These are phyloP conservation scores for Cyclanthera cordifolia DNA, from an alignment of 306 rosid genomes.

Conservation along the genomic window DNA sequence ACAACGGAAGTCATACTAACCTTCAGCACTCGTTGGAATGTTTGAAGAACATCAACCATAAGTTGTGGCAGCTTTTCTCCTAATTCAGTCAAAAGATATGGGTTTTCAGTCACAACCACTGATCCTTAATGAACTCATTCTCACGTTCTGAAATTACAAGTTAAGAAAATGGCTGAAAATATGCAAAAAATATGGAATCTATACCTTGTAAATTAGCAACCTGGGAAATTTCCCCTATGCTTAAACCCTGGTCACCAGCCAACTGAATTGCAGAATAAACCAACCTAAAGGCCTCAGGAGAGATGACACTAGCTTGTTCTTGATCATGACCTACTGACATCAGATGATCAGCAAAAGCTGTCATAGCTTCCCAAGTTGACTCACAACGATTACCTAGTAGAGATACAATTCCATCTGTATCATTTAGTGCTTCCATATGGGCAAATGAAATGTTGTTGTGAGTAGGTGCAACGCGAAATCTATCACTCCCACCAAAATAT, in stretches of 20 bases:
- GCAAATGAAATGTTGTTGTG: constrained; percentile 25
- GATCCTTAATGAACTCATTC: not conserved
- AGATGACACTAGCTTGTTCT: constrained; percentile 31
- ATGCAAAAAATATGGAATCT: constrained; percentile 13
- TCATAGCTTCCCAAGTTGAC: constrained; percentile 78
- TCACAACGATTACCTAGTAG: constrained; percentile 23
- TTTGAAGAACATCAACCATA: constrained; percentile 61
- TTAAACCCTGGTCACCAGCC: constrained; percentile 91
- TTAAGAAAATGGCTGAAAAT: constrained; percentile 1
- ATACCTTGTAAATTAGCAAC: constrained; percentile 56
- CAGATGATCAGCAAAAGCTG: constrained; percentile 44
- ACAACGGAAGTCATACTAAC: constrained; percentile 28
- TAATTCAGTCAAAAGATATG: constrained; percentile 24
- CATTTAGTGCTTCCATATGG: constrained; percentile 27
- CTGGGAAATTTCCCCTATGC: constrained; percentile 56
- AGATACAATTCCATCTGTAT: constrained; percentile 28
- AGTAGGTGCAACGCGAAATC: constrained; percentile 12
- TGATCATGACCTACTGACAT: constrained; percentile 24
- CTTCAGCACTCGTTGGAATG: constrained; percentile 58
- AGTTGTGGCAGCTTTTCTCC: constrained; percentile 49
- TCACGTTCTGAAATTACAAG: constrained; percentile 5
- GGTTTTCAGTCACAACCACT: not conserved
- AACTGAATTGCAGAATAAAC: constrained; percentile 61
- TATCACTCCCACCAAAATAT: constrained; percentile 21
- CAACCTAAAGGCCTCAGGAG: constrained; percentile 47